Evolutionary conservation across 2,329 filamentous ascomycete species (phyloP).

Genomic region (Arthroderma sp.): DNA sequence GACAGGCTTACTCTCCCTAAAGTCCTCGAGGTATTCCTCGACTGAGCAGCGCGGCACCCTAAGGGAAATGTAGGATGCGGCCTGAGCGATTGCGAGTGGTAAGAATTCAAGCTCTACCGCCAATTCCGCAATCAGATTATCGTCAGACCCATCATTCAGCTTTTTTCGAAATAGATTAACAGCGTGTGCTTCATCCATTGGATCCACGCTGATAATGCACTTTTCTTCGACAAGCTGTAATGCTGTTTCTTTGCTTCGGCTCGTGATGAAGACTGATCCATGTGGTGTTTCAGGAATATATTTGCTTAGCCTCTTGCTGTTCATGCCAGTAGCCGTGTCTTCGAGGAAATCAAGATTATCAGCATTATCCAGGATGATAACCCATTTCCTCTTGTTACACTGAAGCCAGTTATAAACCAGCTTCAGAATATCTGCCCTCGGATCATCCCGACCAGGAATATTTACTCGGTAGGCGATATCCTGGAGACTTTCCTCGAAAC

Average conservation of each 20-base stretch:
- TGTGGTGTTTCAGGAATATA: constrained; percentile 16
- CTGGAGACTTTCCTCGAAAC: constrained; percentile 19
- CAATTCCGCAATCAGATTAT: constrained; percentile 17
- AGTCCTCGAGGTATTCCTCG: constrained; percentile 13
- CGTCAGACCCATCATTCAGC: constrained; percentile 8
- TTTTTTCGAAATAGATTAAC: constrained; percentile 15
- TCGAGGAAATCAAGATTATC: constrained; percentile 17
- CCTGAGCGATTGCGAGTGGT: constrained; percentile 21
- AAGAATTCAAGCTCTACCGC: constrained; percentile 24
- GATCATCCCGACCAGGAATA: constrained; percentile 8
- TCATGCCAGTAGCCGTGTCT: background rate
- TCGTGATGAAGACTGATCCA: constrained; percentile 15
- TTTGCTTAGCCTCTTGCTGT: constrained; percentile 6
- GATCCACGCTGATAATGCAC: constrained; percentile 10
- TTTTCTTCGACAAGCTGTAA: constrained; percentile 8
- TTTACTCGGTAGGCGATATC: constrained; percentile 15
- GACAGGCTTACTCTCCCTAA: constrained; percentile 15
- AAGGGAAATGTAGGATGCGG: constrained; percentile 20
- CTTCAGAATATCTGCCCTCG: constrained; percentile 3
- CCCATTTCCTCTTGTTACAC: constrained; percentile 16
- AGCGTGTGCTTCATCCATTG: constrained; percentile 12
- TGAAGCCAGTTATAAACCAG: constrained; percentile 9
- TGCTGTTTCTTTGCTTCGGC: constrained; percentile 9
- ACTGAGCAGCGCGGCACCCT: constrained; percentile 14
- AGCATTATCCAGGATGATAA: constrained; percentile 24